Percentiles rank a stretch among this genome's conserved stretches.
These are phyloP conservation scores for Mycena chlorophos DNA, from an alignment of 768 basidiomycete genomes.

Conservation along the genomic window DNA sequence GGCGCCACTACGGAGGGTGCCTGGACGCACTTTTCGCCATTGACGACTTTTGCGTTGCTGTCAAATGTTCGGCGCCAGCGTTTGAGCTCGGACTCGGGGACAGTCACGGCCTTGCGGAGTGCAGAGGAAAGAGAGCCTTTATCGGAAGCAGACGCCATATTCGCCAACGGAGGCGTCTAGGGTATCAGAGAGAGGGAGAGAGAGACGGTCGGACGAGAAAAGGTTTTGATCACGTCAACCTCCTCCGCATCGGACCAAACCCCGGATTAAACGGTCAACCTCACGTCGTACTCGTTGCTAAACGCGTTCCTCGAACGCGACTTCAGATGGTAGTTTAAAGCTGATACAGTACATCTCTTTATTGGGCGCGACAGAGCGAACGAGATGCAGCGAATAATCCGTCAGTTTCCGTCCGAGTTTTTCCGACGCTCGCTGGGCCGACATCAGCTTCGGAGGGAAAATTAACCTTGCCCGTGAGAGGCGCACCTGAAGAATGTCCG, in stretches of 20 bases:
- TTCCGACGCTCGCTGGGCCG: slow-evolving; percentile 67
- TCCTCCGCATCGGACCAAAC: too few species aligned
- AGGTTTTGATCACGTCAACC: not conserved
- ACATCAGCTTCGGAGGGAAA: slow-evolving; percentile 19
- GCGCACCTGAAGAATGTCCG: slow-evolving; percentile 80
- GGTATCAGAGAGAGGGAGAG: slow-evolving; percentile 43
- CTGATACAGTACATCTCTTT: slow-evolving; percentile 98
- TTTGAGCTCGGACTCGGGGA: slow-evolving; percentile 81
- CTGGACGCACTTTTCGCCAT: slow-evolving; percentile 77
- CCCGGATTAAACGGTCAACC: too few species aligned
- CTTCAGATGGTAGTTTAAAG: slow-evolving; percentile 56
- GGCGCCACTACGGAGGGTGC: slow-evolving; percentile 15
- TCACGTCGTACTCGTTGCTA: too few species aligned
- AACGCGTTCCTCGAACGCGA: too few species aligned
- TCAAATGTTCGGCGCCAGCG: slow-evolving; percentile 92
- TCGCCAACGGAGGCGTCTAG: slow-evolving; percentile 20
- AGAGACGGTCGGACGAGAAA: slow-evolving; percentile 8
- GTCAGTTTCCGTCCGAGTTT: slow-evolving; percentile 57
- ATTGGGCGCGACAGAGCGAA: slow-evolving; percentile 91
- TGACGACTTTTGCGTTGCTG: slow-evolving; percentile 69
- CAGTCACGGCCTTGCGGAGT: slow-evolving; percentile 64
- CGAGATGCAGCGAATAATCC: slow-evolving; percentile 63
- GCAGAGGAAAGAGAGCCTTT: slow-evolving; percentile 51
- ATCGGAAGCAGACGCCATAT: slow-evolving; percentile 48
- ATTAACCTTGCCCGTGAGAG: slow-evolving; percentile 3